Evolutionary conservation across 2,329 filamentous ascomycete species (phyloP).

Genomic region (Sporothrix protearum): DNA sequence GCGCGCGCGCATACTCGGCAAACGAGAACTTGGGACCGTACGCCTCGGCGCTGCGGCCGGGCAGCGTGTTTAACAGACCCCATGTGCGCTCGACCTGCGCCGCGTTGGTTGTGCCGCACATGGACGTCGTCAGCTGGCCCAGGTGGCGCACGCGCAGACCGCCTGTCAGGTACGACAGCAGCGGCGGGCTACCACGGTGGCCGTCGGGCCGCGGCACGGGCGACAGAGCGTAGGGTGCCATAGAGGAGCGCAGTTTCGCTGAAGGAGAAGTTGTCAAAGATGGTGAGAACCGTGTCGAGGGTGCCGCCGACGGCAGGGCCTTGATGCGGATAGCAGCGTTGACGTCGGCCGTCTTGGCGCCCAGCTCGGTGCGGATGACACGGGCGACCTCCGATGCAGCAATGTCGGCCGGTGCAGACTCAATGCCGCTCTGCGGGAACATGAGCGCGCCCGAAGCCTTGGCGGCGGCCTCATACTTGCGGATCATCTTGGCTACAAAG

Average conservation of each 20-base stretch:
- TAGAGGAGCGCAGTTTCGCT: constrained; percentile 45
- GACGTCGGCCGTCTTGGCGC: constrained; percentile 51
- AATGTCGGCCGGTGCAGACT: constrained; percentile 61
- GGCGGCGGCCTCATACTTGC: constrained; percentile 54
- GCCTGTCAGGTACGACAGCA: constrained; percentile 49
- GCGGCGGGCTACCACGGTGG: constrained; percentile 34
- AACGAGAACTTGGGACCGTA: constrained; percentile 63
- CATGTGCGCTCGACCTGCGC: constrained; percentile 59
- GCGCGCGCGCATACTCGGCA: constrained; percentile 50
- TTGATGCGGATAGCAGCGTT: constrained; percentile 47
- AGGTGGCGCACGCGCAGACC: constrained; percentile 48
- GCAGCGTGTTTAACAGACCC: constrained; percentile 53
- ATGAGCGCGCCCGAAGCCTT: constrained; percentile 55
- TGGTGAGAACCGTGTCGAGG: constrained; percentile 60
- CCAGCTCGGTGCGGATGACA: constrained; percentile 48
- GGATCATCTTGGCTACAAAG: constrained; percentile 58
- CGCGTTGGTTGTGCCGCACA: constrained; percentile 49
- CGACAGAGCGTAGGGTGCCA: constrained; percentile 54
- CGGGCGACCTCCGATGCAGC: constrained; percentile 53
- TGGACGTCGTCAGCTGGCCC: constrained; percentile 54
- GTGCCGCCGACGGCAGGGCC: constrained; percentile 60
- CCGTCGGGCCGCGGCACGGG: constrained; percentile 48
- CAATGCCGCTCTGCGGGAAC: constrained; percentile 60
- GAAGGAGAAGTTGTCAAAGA: constrained; percentile 53
- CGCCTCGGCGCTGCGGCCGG: constrained; percentile 43